Base-by-base conservation (phyloP, 2,329 filamentous ascomycete species). In the Daldinia sp. region DNA sequence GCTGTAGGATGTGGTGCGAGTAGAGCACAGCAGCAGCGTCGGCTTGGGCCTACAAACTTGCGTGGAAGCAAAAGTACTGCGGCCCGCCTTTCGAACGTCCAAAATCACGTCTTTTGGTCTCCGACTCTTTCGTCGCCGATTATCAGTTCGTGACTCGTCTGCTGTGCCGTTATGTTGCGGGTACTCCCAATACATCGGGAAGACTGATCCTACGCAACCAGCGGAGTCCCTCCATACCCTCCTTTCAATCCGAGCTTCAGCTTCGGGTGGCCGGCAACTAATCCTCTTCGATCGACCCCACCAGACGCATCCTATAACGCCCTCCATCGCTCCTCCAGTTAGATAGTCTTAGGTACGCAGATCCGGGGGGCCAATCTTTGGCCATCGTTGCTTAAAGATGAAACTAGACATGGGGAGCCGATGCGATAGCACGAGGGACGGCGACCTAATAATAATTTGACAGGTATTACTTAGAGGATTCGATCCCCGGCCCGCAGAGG, bases 281-380 rank as follows among this genome's bases (percentile, higher is more conserved):
- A 19, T 23, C 21, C 43, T 30, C 32, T 49, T 35, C 34, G 49
- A 55, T 59, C 58, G 56, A 66, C 63, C 63, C 63, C 63, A 66
- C 63, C 47, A 62, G 47, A 27, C 25, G 39, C 29, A 30, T n/a
- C n/a, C n/a, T n/a, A n/a, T n/a, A n/a, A n/a, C n/a, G n/a, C n/a
- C n/a, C n/a, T n/a, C n/a, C 30, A 39, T 34, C 39, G 8, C 17
- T 21, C 34, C n/a, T 41, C 19, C 37, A 10, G 19, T 9, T 23
- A 39, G n/a, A n/a, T n/a, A n/a, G n/a, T n/a, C n/a, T 27, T 27
- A 55, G n/a, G 21, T 32, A 30, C 29, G 55, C 49, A 59, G 55
- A 66, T 66, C 59, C 43, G 59, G 56, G 58, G 63, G 63, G 37
- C 30, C 13, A 61, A 62, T 57, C 52, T 27, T n/a, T 13, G 13